Base-by-base conservation (phyloP, 768 basidiomycete genomes). In the Lactarius hatsudake region DNA sequence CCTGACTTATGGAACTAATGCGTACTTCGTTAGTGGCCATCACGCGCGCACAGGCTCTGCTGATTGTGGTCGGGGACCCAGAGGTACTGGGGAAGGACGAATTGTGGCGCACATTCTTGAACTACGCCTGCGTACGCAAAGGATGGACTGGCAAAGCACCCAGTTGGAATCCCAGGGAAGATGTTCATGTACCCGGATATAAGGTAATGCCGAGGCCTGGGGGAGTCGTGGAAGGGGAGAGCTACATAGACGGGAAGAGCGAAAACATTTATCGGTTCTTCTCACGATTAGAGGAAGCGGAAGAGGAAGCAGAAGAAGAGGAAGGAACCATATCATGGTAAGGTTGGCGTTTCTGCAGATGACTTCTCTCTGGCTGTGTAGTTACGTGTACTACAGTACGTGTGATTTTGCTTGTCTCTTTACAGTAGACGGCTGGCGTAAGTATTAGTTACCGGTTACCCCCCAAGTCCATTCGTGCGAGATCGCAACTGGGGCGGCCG, bases 31-130 rank as follows among this genome's bases (percentile, higher is more conserved):
- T 55, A 88, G 88, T 90, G 42, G 86, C 87, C 5, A 75, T 90
- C 13, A 90, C 88, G 0, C 85, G 87, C 12, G 86, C 87, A 0
- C 82, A 88, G 73, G 84, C 87, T 0, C 76, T 89, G 5, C 80
- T 90, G 17, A 82, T 89, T 69, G 77, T 89, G 57, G 75, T 90
- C 57, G 88, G 87, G 3, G 84, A 89, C 71, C 84, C 87, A 0
- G 74, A 75, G 5, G 81, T 87, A 5, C 80, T 89, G 5, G 82
- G 80, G 3, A 79, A 86, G 36, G 86, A 88, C 71, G 82, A 82
- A 0, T 74, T 87, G 1, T 89, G 87, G 88, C 77, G 84, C 10
- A 72, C 73, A 0, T 87, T 89, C 79, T 72, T 89, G 65, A 86
- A 86, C 73, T 86, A 82, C 69, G 78, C 87, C 30, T 74, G 84